Conservation (phyloP, 2,329 filamentous ascomycete genomes). For the Calonectria naviculata region DNA sequence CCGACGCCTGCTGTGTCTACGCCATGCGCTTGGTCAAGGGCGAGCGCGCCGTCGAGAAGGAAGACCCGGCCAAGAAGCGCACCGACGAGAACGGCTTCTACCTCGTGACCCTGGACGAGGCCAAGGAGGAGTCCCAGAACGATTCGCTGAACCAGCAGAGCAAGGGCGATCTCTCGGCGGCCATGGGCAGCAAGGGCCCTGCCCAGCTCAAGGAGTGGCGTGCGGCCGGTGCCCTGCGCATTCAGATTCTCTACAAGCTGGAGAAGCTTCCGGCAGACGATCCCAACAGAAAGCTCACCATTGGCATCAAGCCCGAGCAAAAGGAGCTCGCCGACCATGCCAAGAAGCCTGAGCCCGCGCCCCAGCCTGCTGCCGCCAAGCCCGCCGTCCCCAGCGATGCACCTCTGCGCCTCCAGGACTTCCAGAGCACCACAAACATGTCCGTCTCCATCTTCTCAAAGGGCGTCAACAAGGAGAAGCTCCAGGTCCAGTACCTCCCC, state of each 20-base stretch:
- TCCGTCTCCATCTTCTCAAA: constrained; percentile 56
- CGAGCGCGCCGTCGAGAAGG: constrained; percentile 43
- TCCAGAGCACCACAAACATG: constrained; percentile 48
- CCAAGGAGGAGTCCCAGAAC: constrained; percentile 40
- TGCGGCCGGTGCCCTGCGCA: constrained; percentile 57
- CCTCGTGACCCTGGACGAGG: constrained; percentile 48
- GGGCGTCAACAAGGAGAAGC: constrained; percentile 51
- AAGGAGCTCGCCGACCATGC: constrained; percentile 40
- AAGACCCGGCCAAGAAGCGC: constrained; percentile 41
- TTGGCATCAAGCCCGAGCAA: constrained; percentile 44
- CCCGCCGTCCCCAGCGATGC: constrained; percentile 35
- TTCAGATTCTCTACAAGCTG: constrained; percentile 59
- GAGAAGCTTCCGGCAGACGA: constrained; percentile 57
- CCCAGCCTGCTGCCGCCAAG: constrained; percentile 19
- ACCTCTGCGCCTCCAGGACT: constrained; percentile 46
- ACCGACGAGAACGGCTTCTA: constrained; percentile 62
- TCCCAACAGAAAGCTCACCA: constrained; percentile 58
- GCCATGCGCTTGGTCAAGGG: constrained; percentile 54
- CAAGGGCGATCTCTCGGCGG: not conserved
- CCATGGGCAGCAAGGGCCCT: not conserved
- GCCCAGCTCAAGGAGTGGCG: constrained; percentile 45
- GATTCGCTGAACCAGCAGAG: constrained; percentile 44
- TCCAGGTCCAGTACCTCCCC: constrained; percentile 50
- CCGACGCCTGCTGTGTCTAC: constrained; percentile 76
- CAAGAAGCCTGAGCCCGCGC: constrained; percentile 13